Evolutionary conservation across 345 rosid genomes (phyloP), one percentile per base, ranked within the genome.

Genomic region (Populus nigra): DNA sequence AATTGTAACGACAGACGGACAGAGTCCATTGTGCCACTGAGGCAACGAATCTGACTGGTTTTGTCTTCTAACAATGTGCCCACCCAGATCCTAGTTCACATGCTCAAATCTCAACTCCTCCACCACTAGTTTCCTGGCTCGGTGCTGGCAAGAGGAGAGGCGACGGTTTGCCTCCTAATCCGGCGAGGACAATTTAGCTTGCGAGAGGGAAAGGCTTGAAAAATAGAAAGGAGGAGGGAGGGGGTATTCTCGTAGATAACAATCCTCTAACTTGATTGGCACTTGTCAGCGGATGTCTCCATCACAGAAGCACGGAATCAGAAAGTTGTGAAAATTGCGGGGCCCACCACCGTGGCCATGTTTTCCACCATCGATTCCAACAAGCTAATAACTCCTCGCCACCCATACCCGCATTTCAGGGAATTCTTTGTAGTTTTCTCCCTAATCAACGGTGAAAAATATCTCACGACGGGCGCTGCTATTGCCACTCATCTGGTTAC

Each of bases 371-470:
- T 71, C 16, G 0, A 67, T 41, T 43, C 76, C 75, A 2, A 65
- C 77, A 2, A 39, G 45, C 47, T n/a, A 29, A 65, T 75, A 23
- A 76, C 78, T 78, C 71, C 73, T 9, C 27, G 15, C 80, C 83
- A 25, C 63, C 62, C 78, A 82, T 82, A 79, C 80, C 85, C 88
- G 77, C 55, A 39, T 71, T 79, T 81, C 75, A 73, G 85, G 88
- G 85, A 72, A 76, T 65, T 39, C 8, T 36, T 47, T 70, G 82
- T 36, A 10, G 72, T 27, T 75, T 72, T 53, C 27, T 33, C 69
- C 81, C 50, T 47, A 15, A 76, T 80, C 81, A 78, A 81, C 78
- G 83, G 86, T 75, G 33, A 57, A 71, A 77, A 57, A 36, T 35
- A 45, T 47, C 65, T 62, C 33, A 18, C 4, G 4, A 59, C 0